These are phyloP conservation scores for Protomyces pachydermus DNA, from an alignment of 1,139 yeast genomes.

Conservation along the genomic window DNA sequence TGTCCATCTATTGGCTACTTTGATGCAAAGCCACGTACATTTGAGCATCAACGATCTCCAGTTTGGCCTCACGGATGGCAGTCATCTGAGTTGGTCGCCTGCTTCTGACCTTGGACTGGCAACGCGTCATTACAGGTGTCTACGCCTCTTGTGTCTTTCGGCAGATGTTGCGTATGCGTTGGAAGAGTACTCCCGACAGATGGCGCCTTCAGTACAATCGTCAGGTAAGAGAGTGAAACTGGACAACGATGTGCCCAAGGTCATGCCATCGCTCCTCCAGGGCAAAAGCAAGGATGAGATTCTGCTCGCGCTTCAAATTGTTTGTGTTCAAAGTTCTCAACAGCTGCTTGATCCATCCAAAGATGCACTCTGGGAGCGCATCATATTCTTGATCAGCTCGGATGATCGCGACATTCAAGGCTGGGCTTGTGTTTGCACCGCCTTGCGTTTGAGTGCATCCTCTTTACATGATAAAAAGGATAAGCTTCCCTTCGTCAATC, in stretches of 20 bases:
- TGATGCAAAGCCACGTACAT: background rate
- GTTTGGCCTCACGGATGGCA: background rate
- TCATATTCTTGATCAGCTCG: background rate
- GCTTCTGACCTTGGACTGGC: background rate
- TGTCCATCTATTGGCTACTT: background rate
- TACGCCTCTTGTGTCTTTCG: background rate
- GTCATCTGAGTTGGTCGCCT: background rate
- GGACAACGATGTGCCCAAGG: too few relatives aligned
- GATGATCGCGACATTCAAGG: background rate
- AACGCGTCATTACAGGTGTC: background rate
- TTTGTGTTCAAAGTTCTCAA: too few relatives aligned
- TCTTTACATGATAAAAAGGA: too few relatives aligned
- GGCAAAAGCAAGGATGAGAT: too few relatives aligned
- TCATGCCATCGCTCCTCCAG: too few relatives aligned
- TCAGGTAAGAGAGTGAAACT: too few relatives aligned
- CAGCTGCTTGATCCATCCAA: too few relatives aligned
- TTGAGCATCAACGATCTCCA: background rate
- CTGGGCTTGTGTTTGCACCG: background rate
- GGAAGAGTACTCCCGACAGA: too few relatives aligned
- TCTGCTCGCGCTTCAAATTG: too few relatives aligned
- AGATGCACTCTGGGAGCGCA: too few relatives aligned
- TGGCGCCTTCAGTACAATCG: too few relatives aligned
- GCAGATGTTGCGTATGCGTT: too few relatives aligned
- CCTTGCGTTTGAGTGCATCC: background rate
- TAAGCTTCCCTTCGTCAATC: background rate